Percentiles rank a stretch among this genome's conserved stretches.
These are phyloP conservation scores for Ilyonectria mors-panacis DNA, from an alignment of 2,329 filamentous ascomycete genomes.

Conservation along the genomic window DNA sequence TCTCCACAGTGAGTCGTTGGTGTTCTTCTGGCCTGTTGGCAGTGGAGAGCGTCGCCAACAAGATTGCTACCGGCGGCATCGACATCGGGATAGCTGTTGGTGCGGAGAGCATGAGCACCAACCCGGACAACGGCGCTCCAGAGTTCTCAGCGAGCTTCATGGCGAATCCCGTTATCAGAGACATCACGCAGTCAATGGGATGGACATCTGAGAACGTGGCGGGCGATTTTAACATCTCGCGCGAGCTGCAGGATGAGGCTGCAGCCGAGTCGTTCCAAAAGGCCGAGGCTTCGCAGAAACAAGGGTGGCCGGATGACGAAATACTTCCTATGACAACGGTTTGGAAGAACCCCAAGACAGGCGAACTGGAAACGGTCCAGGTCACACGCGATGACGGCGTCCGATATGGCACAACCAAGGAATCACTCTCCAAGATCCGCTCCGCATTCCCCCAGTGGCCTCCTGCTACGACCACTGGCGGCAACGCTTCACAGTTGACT, in stretches of 20 bases:
- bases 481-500: constrained; percentile 81
- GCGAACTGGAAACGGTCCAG: constrained; percentile 53
- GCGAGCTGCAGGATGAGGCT: constrained; percentile 77
- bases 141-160: background rate
- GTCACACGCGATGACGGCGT: constrained; percentile 80
- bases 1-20: constrained; percentile 80
- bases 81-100: constrained; percentile 79
- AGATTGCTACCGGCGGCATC: constrained; percentile 76
- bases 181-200: constrained; percentile 79
- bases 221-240: constrained; percentile 78
- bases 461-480: constrained; percentile 75
- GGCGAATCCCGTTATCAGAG: constrained; percentile 1
- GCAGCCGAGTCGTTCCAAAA: constrained; percentile 77
- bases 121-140: constrained; percentile 10
- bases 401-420: constrained; percentile 78
- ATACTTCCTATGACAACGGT: constrained; percentile 60
- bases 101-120: constrained; percentile 75
- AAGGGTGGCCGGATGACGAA: constrained; percentile 81
- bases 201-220: constrained; percentile 84
- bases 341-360: constrained; percentile 17
- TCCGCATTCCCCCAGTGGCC: constrained; percentile 80
- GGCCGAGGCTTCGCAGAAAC: constrained; percentile 80
- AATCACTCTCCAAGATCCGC: constrained; percentile 76
- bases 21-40: constrained; percentile 83
- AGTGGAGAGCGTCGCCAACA: constrained; percentile 80